Base-by-base conservation (phyloP, 1,139 yeast genomes). In the Torulaspora globosa region DNA sequence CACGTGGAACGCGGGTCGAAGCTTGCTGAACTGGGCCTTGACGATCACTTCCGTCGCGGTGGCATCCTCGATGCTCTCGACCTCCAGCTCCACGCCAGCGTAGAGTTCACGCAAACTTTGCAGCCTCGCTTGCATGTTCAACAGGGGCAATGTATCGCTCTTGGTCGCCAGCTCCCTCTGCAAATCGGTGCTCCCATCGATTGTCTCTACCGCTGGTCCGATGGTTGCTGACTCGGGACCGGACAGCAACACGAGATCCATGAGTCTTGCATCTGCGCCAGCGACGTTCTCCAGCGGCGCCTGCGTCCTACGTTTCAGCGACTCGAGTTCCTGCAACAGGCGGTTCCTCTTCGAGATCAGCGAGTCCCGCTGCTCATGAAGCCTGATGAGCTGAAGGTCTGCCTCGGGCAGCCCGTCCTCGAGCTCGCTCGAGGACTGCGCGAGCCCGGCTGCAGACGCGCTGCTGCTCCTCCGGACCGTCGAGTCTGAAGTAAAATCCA, bases 111-210 rank as follows among this genome's bases (percentile, higher is more conserved):
- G 9, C 28, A 59, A 19, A 44, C 55, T 53, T 26, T 45, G 31
- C 27, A 58, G 39, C 34, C 64, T 39, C 33, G 53, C 32, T 11
- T 53, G 46, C 56, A 58, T 55, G 38, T 58, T 59, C 36, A 59
- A 38, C 18, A 59, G 23, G 3, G 63, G 63, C 39, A 59, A 31
- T 1, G 61, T 56, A 39, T 59, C 62, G 39, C 50, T 54, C 39
- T 59, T 59, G 11, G 43, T 21, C 2, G 36, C 44, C 34, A 57
- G 39, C 39, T 50, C 54, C 12, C 39, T 37, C 8, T 40, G 36
- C 18, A 46, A 35, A 15, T 35, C 43, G 8, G 47, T 36, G 9
- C 29, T 12, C 12, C 51, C 51, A 23, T 48, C 51, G 9, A 42
- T 31, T n/a, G 29, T 26, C 29, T 26, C 12, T 10, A 21, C 28